Conservation (phyloP, 768 basidiomycete species). For the Daedalea quercina region DNA sequence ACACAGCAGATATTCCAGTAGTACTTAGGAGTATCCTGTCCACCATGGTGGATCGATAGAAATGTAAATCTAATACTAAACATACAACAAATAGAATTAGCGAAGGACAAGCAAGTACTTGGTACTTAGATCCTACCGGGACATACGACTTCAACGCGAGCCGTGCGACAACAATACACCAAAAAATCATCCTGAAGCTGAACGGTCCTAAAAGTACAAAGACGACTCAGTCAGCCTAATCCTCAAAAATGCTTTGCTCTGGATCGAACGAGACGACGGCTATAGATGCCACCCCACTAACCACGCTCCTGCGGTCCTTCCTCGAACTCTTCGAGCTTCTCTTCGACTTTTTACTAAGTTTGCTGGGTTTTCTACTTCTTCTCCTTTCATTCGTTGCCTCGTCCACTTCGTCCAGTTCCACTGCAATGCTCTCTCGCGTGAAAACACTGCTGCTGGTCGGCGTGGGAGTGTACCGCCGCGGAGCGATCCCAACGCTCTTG, state of each 20-base stretch:
- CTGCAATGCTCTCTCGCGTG: conserved; percentile 14
- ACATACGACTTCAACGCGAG: not conserved
- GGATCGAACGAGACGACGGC: not conserved
- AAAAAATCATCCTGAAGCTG: too few relatives aligned
- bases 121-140: not conserved
- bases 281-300: not conserved
- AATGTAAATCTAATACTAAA: not conserved
- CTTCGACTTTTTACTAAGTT: not conserved
- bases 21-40: conserved; percentile 54
- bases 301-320: not conserved
- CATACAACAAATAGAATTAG: not conserved
- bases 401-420: conserved; percentile 2
- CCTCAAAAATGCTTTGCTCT: conserved; percentile 1
- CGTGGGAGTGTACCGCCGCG: conserved; percentile 10
- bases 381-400: not conserved
- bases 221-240: not conserved
- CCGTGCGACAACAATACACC: too few relatives aligned
- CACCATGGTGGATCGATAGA: conserved; percentile 23
- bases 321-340: not conserved
- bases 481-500: conserved; percentile 14
- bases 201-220: not conserved
- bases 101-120: not conserved
- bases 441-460: conserved; percentile 7
- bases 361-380: not conserved
- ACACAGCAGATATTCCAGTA: conserved; percentile 58